Base-by-base conservation (phyloP, 371 early-diverging fungal genomes). In the Sporodiniella umbellata region DNA sequence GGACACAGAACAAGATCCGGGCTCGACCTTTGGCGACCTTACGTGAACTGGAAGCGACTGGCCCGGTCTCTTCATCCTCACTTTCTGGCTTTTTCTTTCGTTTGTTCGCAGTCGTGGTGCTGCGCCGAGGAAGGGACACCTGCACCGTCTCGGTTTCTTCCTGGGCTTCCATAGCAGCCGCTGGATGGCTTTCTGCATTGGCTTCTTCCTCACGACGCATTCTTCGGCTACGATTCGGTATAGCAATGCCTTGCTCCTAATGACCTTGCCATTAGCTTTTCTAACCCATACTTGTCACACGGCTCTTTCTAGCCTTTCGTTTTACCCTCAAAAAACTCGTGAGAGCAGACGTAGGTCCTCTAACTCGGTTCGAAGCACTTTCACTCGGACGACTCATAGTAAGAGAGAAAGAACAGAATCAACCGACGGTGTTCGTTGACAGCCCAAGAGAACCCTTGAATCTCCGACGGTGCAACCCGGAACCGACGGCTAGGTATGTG, bases 291-390 rank as follows among this genome's bases (percentile, higher is more conserved):
- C 40, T 40, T n/a, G 10, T 21, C 10, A 0, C 40, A 19, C 4
- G 14, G 1, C 15, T 14, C 1, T n/a, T 35, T 17, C 46, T 7
- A 28, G 10, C 7, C 10, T 7, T 28, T 28, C 24, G 43, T 55
- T n/a, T 51, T 58, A 75, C 77, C 35, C 74, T 70, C 28, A 89
- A 57, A 43, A 87, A 88, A 38, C 82, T 84, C 25, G 78, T 80
- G 24, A 89, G 66, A 25, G 89, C 89, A 44, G 86, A 85, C 8
- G 86, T 77, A 3, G 89, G 87, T 0, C 89, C 87, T 21, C 81
- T 54, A 0, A 85, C 72, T 53, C 74, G 68, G 62, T 84, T 82
- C 2, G 33, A 4, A 3, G 24, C 19, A 8, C 48, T 35, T 15
- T 5, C 15, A 8, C 15, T 17, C 5, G 42, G 45, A 14, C 23